Evolutionary conservation across 1,139 yeast genomes (phyloP).

Genomic region (Spathaspora sp.): DNA sequence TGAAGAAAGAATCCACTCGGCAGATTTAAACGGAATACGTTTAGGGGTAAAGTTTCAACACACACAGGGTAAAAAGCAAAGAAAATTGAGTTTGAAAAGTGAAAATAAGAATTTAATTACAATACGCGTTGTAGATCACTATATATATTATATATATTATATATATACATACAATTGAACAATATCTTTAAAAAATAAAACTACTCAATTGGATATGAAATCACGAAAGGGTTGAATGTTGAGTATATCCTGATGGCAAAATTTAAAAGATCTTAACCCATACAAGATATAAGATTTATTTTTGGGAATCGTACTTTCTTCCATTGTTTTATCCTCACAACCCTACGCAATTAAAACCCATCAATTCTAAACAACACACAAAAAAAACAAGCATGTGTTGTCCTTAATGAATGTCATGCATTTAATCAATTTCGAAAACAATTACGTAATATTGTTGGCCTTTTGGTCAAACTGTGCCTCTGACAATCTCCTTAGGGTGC

Average conservation of each 20-base stretch:
- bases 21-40: neutral
- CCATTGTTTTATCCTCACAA: neutral
- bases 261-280: neutral
- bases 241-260: neutral
- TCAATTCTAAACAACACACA: no score
- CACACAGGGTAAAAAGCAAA: no score
- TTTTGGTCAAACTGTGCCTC: neutral
- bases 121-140: neutral
- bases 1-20: neutral
- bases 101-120: neutral
- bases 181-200: neutral
- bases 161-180: no score
- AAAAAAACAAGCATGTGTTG: neutral
- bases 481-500: neutral
- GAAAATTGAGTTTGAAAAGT: neutral
- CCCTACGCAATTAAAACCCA: neutral
- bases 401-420: neutral
- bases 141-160: no score
- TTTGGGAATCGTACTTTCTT: neutral
- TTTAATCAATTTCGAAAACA: neutral
- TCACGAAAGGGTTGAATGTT: constrained; percentile 1
- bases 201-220: neutral
- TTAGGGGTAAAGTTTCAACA: neutral
- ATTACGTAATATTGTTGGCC: neutral
- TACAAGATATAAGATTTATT: neutral